A percentile compares a stretch with the other conserved stretches of the same genome.
Conservation (phyloP, 306 rosid species). For the Senna siamea region DNA sequence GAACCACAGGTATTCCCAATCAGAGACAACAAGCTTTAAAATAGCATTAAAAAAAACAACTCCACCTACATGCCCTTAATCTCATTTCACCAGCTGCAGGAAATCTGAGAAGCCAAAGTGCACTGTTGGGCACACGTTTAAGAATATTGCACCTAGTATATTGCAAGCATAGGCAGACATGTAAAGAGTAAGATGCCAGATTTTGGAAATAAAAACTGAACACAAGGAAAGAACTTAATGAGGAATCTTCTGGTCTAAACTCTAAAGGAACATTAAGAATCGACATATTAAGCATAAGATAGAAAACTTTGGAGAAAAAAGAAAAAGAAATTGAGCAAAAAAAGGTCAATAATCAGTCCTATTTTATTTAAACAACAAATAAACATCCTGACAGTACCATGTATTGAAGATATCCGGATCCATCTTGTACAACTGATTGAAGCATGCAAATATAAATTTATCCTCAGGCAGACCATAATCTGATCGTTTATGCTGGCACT, state of each 20-base stretch:
- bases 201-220: background rate
- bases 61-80: constrained; percentile 72
- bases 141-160: constrained; percentile 88
- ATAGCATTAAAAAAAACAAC: background rate
- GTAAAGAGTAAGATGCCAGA: constrained; percentile 29
- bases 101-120: constrained; percentile 95
- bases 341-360: background rate
- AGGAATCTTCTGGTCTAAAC: background rate
- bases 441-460: constrained; percentile 92
- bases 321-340: background rate
- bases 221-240: background rate
- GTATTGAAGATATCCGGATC: constrained; percentile 91
- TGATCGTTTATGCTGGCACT: constrained; percentile 76
- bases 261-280: background rate
- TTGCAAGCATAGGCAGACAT: constrained; percentile 29
- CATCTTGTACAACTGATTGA: constrained; percentile 96
- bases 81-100: constrained; percentile 98
- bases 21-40: background rate
- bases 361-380: constrained; percentile 14
- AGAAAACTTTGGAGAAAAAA: background rate
- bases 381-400: constrained; percentile 60
- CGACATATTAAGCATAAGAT: background rate
- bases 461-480: constrained; percentile 91
- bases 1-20: background rate
- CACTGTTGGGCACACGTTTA: constrained; percentile 91